These are phyloP conservation scores for Wickerhamomyces hampshirensis DNA, from an alignment of 805 yeast species.

Conservation along the genomic window DNA sequence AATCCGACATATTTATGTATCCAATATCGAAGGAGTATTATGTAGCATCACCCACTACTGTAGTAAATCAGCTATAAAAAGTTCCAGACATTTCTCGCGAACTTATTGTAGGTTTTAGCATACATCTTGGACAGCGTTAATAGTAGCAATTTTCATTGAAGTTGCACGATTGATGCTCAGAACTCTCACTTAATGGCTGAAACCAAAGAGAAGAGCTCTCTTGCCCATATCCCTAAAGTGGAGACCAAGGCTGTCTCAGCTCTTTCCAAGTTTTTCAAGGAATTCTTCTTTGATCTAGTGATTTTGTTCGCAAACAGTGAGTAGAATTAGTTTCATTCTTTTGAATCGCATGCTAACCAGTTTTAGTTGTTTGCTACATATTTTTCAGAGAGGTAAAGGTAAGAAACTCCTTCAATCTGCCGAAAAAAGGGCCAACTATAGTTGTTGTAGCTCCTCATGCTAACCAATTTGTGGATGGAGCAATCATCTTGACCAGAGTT, in stretches of 20 bases:
- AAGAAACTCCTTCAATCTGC: slow-evolving; percentile 63
- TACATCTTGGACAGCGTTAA: too few species aligned
- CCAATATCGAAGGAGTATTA: too few species aligned
- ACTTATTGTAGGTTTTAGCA: too few species aligned
- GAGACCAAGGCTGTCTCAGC: slow-evolving; percentile 1
- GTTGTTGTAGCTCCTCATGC: slow-evolving; percentile 83
- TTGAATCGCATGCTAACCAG: not conserved
- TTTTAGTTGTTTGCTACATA: slow-evolving; percentile 21
- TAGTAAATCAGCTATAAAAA: too few species aligned
- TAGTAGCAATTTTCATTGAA: too few species aligned
- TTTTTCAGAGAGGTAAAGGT: slow-evolving; percentile 74
- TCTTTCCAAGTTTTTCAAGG: slow-evolving; percentile 4
- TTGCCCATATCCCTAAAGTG: slow-evolving; percentile 13
- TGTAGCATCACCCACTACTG: too few species aligned
- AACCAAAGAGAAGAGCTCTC: not conserved
- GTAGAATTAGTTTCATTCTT: too few species aligned
- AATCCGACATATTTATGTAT: too few species aligned
- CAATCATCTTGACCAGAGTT: slow-evolving; percentile 73
- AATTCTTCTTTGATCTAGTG: slow-evolving; percentile 16
- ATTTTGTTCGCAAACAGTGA: slow-evolving; percentile 17
- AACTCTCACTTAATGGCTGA: too few species aligned
- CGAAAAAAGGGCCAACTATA: slow-evolving; percentile 61
- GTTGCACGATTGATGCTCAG: too few species aligned
- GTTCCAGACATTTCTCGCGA: too few species aligned
- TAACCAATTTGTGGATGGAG: slow-evolving; percentile 82